Evolutionary conservation across 2,329 filamentous ascomycete genomes (phyloP).

Genomic region (Ophiocordyceps camponoti-saundersi): DNA sequence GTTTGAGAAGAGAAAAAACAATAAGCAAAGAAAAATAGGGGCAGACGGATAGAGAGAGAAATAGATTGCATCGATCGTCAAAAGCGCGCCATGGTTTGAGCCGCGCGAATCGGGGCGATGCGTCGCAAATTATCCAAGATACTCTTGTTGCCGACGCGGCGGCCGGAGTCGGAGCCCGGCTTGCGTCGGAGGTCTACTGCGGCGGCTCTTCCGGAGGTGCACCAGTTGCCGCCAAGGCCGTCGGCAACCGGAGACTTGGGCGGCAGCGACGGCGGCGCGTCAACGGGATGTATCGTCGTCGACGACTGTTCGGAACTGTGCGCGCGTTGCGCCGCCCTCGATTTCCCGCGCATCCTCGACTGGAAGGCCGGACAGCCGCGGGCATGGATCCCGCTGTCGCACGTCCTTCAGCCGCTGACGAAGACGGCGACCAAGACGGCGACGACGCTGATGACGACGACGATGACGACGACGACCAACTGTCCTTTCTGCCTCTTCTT

Average conservation of each 20-base stretch:
- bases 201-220: conserved; percentile 4
- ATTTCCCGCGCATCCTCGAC: conserved; percentile 17
- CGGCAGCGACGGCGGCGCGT: not conserved
- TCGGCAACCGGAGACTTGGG: conserved; percentile 4
- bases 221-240: conserved; percentile 14
- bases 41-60: too few species aligned
- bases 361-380: conserved; percentile 17
- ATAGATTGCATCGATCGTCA: too few species aligned
- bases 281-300: not conserved
- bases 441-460: not conserved
- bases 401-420: conserved; percentile 5
- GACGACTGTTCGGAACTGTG: conserved; percentile 7
- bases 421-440: too few species aligned
- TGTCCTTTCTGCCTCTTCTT: conserved; percentile 23
- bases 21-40: not conserved
- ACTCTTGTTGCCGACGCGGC: conserved; percentile 11
- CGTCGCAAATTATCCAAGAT: conserved; percentile 19
- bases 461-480: too few species aligned
- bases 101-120: conserved; percentile 8
- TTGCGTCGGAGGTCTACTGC: conserved; percentile 2
- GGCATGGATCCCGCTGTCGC: conserved; percentile 18
- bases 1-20: not conserved
- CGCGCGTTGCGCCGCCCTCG: conserved; percentile 15
- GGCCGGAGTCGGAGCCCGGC: conserved; percentile 7
- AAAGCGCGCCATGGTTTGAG: not conserved